Conservation (phyloP, 768 basidiomycete species). For the Guyanaporus albipodus region DNA sequence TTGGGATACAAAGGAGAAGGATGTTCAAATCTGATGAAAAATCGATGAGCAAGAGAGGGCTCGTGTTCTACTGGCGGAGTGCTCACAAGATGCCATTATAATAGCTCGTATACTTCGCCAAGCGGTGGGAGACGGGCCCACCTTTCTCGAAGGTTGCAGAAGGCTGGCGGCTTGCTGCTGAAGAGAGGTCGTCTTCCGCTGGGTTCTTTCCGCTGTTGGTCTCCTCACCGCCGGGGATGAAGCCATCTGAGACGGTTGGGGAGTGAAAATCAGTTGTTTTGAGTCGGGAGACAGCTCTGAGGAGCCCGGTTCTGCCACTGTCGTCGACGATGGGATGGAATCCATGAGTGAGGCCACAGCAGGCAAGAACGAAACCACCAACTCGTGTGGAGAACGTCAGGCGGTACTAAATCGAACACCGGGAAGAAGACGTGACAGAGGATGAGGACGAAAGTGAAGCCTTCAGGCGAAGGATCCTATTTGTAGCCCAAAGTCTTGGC, state of each 20-base stretch:
- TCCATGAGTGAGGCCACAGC: constrained; percentile 16
- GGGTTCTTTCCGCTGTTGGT: not conserved
- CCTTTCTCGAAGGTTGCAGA: constrained; percentile 35
- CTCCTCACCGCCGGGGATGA: constrained; percentile 15
- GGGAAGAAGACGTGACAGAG: not conserved
- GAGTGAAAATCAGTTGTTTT: constrained; percentile 3
- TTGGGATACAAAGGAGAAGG: constrained; percentile 66
- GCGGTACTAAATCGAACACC: no score
- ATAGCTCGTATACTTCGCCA: constrained; percentile 51
- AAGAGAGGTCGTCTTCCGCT: constrained; percentile 7
- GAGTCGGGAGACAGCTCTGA: constrained; percentile 5
- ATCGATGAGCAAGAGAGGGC: constrained; percentile 1
- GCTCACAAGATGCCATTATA: constrained; percentile 53
- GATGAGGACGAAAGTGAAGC: not conserved
- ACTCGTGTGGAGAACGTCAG: constrained; percentile 1
- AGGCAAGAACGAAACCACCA: constrained; percentile 16
- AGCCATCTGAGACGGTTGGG: constrained; percentile 4
- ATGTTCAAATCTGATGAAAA: constrained; percentile 56
- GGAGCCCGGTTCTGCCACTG: constrained; percentile 11
- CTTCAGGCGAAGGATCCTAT: constrained; percentile 1
- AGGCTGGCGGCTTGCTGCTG: constrained; percentile 28
- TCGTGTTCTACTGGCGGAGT: not conserved
- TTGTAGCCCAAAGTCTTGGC: not conserved
- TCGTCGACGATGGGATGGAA: constrained; percentile 3
- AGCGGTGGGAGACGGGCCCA: constrained; percentile 42